Percentiles rank a stretch among this genome's conserved stretches.
phyloP scores from a whole-genome alignment of 1,284 basidiomycete species.

The Crocinoboletus sp. region DNA sequence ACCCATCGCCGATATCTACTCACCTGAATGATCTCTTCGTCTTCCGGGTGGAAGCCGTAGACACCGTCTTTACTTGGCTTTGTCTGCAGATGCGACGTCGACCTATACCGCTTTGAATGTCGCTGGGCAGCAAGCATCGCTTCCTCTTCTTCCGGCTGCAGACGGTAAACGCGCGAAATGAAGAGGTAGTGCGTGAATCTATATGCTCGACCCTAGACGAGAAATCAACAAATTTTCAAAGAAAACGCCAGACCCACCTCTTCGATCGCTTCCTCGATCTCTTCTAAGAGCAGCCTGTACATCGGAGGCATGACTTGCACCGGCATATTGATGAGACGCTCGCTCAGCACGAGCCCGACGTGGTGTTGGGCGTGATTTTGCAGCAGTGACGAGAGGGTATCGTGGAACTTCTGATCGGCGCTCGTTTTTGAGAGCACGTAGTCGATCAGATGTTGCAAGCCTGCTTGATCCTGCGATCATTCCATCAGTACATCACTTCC shows the following conservation, averaged over 20 bases:
- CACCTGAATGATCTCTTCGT: constrained; percentile 70
- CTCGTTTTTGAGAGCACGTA: constrained; percentile 59
- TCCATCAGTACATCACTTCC: neutral
- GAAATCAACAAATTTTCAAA: neutral
- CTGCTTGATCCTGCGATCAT: constrained; percentile 55
- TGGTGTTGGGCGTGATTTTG: constrained; percentile 35
- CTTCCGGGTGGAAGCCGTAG: constrained; percentile 84
- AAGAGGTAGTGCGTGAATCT: constrained; percentile 68
- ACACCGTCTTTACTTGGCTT: constrained; percentile 44
- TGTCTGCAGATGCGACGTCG: constrained; percentile 2
- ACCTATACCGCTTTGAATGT: constrained; percentile 20
- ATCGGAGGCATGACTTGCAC: constrained; percentile 86
- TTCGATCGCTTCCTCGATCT: constrained; percentile 66
- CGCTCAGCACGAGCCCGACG: constrained; percentile 79
- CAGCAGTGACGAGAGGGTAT: constrained; percentile 45
- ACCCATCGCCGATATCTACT: neutral
- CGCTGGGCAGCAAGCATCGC: constrained; percentile 25
- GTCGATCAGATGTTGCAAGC: constrained; percentile 64
- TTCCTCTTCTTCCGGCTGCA: constrained; percentile 57
- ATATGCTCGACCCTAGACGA: constrained; percentile 59
- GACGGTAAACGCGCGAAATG: constrained; percentile 70
- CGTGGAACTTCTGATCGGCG: constrained; percentile 46
- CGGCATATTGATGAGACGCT: constrained; percentile 91
- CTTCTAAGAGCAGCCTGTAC: constrained; percentile 82
- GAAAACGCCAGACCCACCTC: constrained; percentile 42